Evolutionary conservation across 495 filamentous ascomycete species (phyloP).

Genomic region (Aspergillus diversus): DNA sequence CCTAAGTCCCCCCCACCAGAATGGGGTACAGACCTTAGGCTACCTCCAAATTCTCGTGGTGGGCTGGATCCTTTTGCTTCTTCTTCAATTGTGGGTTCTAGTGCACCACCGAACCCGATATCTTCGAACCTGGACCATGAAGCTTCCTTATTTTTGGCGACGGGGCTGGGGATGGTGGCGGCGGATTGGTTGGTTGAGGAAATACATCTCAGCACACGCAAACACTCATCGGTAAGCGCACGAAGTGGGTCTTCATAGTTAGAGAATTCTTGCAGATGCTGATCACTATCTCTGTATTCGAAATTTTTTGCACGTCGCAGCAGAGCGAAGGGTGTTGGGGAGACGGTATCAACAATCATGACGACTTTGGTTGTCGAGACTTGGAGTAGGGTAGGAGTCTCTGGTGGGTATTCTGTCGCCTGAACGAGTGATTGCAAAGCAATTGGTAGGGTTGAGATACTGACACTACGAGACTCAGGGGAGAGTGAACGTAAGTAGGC

Average conservation of each 20-base stretch:
- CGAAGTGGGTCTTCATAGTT: slow-evolving; percentile 87
- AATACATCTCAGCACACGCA: slow-evolving; percentile 84
- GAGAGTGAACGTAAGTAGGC: slow-evolving; percentile 91
- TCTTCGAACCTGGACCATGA: slow-evolving; percentile 98
- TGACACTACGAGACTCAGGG: slow-evolving; percentile 72
- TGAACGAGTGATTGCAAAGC: slow-evolving; percentile 88
- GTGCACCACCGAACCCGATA: slow-evolving; percentile 80
- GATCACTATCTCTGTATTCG: slow-evolving; percentile 88
- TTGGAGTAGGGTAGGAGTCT: slow-evolving; percentile 75
- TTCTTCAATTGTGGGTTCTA: slow-evolving; percentile 71
- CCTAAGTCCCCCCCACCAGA: slow-evolving; percentile 66
- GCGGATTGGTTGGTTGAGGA: slow-evolving; percentile 85
- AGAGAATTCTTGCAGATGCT: slow-evolving; percentile 78
- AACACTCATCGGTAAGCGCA: slow-evolving; percentile 90
- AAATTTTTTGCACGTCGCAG: slow-evolving; percentile 92
- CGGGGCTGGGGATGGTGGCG: slow-evolving; percentile 66
- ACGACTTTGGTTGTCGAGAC: slow-evolving; percentile 84
- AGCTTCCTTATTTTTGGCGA: slow-evolving; percentile 74
- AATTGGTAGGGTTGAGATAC: slow-evolving; percentile 82
- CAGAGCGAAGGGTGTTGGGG: slow-evolving; percentile 90
- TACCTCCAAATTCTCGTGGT: slow-evolving; percentile 28
- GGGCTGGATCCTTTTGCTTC: slow-evolving; percentile 46
- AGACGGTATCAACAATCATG: slow-evolving; percentile 96
- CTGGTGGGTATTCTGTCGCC: slow-evolving; percentile 93
- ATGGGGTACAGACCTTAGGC: slow-evolving; percentile 62